Evolutionary conservation across 805 yeast species (phyloP), one percentile per base, ranked within the genome.

Genomic region (Deakozyma indianensis): DNA sequence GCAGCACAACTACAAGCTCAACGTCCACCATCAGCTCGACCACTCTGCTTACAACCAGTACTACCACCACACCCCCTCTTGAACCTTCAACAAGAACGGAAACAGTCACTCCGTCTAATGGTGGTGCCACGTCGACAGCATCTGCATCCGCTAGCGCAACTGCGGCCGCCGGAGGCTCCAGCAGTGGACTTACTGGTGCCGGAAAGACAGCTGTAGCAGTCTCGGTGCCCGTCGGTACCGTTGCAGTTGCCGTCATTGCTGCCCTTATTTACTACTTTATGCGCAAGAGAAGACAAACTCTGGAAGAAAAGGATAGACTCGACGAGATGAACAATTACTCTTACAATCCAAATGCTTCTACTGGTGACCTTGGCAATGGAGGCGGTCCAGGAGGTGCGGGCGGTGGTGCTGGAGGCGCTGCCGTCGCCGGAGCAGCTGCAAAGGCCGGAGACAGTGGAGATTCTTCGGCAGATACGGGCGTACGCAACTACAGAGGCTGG

Each of bases 221-320:
- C 38, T 32, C 38, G 9, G 38, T 32, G 11, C 38, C 38, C 38
- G 38, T 32, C 5, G 38, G 38, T 20, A 32, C 38, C 16, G 38
- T 32, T n/a, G 38, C 38, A 9, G 38, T 32, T 5, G 38, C 38
- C 18, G 38, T 32, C 4, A n/a, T 32, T 9, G 38, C 38, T 32
- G 38, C 38, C 38, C 11, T 32, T 7, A 5, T 32, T 11, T 32
- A 14, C 38, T 32, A 14, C 18, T 32, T 32, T 20, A 9, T 32
- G 9, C 38, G 38, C 18, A 32, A n/a, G 18, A 7, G 38, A n/a
- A 14, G 38, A 14, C 38, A n/a, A n/a, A 32, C 9, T 32, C 38
- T 32, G 18, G 18, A n/a, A 7, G 38, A 32, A 20, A 32, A 32
- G 38, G 38, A 32, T 20, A 7, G 18, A 7, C 11, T 32, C 5